Evolutionary conservation across 495 filamentous ascomycete species (phyloP), one percentile per base, ranked within the genome.

Genomic region (Lasiosphaeriaceae sp.): DNA sequence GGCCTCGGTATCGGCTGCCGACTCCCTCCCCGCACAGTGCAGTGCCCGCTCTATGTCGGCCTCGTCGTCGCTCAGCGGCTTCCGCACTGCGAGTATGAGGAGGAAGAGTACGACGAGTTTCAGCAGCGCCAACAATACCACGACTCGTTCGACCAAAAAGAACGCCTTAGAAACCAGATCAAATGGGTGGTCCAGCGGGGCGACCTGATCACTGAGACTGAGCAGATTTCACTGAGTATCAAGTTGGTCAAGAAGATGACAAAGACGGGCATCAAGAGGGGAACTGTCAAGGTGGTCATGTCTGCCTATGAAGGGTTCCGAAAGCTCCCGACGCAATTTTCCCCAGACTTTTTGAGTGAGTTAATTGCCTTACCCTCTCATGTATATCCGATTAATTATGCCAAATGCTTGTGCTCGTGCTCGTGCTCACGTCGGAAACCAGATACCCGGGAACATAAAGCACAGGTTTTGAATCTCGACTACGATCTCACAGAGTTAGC

Each of bases 171-270:
- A 9, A 26, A 54, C 39, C 49, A 57, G n/a, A 50, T 54, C 31
- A 24, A 62, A 24, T 62, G 59, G 55, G 5, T 62, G 1, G 43
- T 37, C 24, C 24, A 20, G 7, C 54, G 55, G 45, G 59, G 59
- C 7, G 59, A 62, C 26, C 31, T 62, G 11, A 54, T 62, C 50
- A 31, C 47, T 2, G 21, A 16, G 3, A n/a, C 47, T 2, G 39
- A 57, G 11, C 34, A 14, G 3, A 52, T 52, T 17, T 24, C 46
- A 17, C 17, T 52, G 47, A 52, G 1, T 3, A 16, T 59, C 47
- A 58, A 47, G 41, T 1, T 63, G 8, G 26, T 44, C 24, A 51
- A 21, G 16, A 61, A 61, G 43, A 31, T 57, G 12, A 52, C 29
- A 2, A 21, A 3, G 2, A 22, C 3, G 14, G 54, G 44, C 23